Base-by-base conservation (phyloP, 192 early-diverging fungal species). In the Helicostylum pulchrum region DNA sequence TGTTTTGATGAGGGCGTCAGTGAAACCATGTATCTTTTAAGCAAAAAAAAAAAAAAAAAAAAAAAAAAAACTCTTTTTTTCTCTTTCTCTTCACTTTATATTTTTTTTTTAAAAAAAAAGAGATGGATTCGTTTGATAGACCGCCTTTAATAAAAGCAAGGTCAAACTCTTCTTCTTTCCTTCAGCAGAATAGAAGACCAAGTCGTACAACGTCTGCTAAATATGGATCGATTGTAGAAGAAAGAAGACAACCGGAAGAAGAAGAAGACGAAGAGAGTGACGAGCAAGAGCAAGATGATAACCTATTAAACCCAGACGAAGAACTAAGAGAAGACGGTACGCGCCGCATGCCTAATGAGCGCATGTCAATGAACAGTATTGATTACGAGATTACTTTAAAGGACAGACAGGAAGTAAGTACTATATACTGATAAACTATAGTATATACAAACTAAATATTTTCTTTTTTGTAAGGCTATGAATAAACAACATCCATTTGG, bases 401-500 rank as follows among this genome's bases (percentile, higher is more conserved):
- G 42, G 83, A 82, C 67, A 45, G 78, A 56, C 83, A 85, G 52
- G 81, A 85, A 66, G 83, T 85, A 62, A 74, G 2, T 0, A 0
- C 2, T 48, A 48, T 48, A 7, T 17, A 19, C n/a, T 48, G 44
- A 12, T 19, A 48, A 3, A 48, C n/a, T 48, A 48, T 48, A 17
- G 6, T n/a, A n/a, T n/a, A n/a, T n/a, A n/a, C n/a, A n/a, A n/a
- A n/a, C n/a, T n/a, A n/a, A n/a, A n/a, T n/a, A n/a, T n/a, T n/a
- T n/a, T n/a, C n/a, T n/a, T n/a, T n/a, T n/a, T n/a, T n/a, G n/a
- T n/a, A n/a, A n/a, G 83, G 87, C 84, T 14, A 83, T 93, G 61
- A 93, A 93, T 72, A 83, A 78, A 31, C 77, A 80, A 19, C 94
- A 96, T 79, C 94, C 94, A 23, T 98, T 98, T 68, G 96, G 96